Base-by-base conservation (phyloP, 305 asterid genomes). In the Fraxinus platypoda region DNA sequence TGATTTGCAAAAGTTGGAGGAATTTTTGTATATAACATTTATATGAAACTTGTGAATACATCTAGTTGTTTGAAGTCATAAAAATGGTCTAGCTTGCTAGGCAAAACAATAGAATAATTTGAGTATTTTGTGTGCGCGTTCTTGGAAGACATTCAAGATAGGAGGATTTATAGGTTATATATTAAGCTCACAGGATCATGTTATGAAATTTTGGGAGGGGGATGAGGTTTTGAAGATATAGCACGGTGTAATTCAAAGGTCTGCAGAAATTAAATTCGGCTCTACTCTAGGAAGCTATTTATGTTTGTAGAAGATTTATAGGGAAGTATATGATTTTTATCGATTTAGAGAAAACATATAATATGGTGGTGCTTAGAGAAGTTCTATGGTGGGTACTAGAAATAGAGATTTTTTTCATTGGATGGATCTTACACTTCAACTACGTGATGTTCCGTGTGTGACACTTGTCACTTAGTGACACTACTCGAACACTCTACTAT, bases 41-140 rank as follows among this genome's bases (percentile, higher is more conserved):
- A 57, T 57, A 19, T 57, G 68, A 57, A 57, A 57, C 68, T 57
- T 57, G 26, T 57, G 68, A 57, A 57, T 57, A 57, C 26, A 57
- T 57, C 68, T 21, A 19, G 28, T 19, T 57, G 68, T 57, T 21
- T 57, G 68, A 21, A 57, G 68, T 57, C 68, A 57, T 19, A 57
- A 21, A 57, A 57, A 57, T 57, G 30, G 68, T 19, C 30, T 57
- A 57, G 28, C 68, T 57, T 52, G 77, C 3, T n/a, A 52, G 11
- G 64, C 64, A 52, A 52, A 52, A 52, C 64, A 17, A 52, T 52
- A 52, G 64, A 52, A 52, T 52, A 81, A 68, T 79, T 74, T 78
- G 80, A 41, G 13, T 28, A 75, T 76, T 76, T 54, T 57, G 64
- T 82, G 54, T 35, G 37, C 4, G 21, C 15, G 59, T 49, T 49